These are phyloP conservation scores for Sphaerostilbella broomeana DNA, from an alignment of 2,329 filamentous ascomycete genomes.

Conservation along the genomic window DNA sequence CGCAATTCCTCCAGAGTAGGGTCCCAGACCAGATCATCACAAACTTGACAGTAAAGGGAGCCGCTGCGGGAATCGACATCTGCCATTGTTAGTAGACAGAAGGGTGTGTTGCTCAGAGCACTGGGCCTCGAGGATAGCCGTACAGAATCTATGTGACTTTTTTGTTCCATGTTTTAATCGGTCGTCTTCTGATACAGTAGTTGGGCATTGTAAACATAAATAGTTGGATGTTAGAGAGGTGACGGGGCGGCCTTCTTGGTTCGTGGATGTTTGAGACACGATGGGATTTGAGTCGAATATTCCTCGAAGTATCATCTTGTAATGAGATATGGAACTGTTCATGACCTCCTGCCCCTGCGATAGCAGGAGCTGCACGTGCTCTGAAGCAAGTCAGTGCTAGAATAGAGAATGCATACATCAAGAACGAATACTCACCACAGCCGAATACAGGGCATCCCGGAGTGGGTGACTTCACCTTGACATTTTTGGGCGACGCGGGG, in stretches of 20 bases:
- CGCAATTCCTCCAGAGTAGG: constrained; percentile 71
- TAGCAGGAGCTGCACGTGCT: constrained; percentile 65
- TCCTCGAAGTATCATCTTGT: constrained; percentile 63
- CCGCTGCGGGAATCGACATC: constrained; percentile 73
- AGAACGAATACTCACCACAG: constrained; percentile 60
- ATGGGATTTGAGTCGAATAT: constrained; percentile 63
- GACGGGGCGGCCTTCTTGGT: constrained; percentile 47
- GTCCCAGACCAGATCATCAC: constrained; percentile 77
- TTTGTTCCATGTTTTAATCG: constrained; percentile 60
- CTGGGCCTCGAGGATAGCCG: constrained; percentile 18
- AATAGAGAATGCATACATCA: constrained; percentile 38
- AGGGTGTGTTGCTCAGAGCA: neutral
- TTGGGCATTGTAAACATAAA: constrained; percentile 66
- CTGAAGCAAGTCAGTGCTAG: constrained; percentile 36
- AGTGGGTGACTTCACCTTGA: constrained; percentile 53
- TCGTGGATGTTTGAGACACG: constrained; percentile 59
- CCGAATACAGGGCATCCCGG: constrained; percentile 56
- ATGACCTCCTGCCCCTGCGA: constrained; percentile 55
- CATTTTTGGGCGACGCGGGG: constrained; percentile 48
- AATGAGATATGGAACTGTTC: constrained; percentile 63
- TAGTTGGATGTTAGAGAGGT: constrained; percentile 63
- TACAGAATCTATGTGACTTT: constrained; percentile 70
- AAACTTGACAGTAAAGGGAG: constrained; percentile 72
- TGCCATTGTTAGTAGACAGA: constrained; percentile 31
- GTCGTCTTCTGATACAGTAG: constrained; percentile 60